Evolutionary conservation across 192 early-diverging fungal species (phyloP), one percentile per base, ranked within the genome.

Genomic region (Coemansia sp.): DNA sequence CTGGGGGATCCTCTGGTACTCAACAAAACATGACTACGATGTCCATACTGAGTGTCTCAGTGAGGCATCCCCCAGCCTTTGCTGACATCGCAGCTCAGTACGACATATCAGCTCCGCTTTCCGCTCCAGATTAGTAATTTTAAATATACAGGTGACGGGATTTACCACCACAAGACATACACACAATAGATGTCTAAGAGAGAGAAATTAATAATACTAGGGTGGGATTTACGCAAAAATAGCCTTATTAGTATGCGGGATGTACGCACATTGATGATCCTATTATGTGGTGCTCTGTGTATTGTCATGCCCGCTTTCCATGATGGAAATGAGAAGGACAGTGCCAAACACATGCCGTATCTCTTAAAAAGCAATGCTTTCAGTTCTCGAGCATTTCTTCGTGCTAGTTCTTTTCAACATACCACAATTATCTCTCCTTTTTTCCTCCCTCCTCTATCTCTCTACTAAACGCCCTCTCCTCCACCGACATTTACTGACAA

Each of bases 181-280:
- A 16, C 13, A 36, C 13, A 60, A 33, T 15, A 9, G 24, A 33
- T n/a, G 5, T 20, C 20, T 22, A 22, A 5, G 41, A 44, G 36
- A 24, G 8, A 24, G 8, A 29, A 31, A 57, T 57, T 57, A 60
- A 36, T 31, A 60, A 34, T 60, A 34, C 6, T 10, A 34, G 31
- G 16, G 31, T 33, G 31, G 57, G 57, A 60, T 60, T 60, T 60
- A 18, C 57, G 36, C 57, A 16, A 31, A 18, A 60, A 34, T 60
- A 34, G 57, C 31, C 31, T 36, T 60, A 60, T 33, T 34, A 60
- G 57, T 57, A 16, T 60, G 57, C 57, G 57, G 57, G 57, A 33
- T 34, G 31, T 60, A 18, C 31, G 57, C 31, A 60, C 31, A 6
- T 16, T 36, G 57, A 60, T 60, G 57, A 60, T 60, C 57, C 57